phyloP scores from a whole-genome alignment of 768 basidiomycete species.

The Strobilomyces dryophilus region DNA sequence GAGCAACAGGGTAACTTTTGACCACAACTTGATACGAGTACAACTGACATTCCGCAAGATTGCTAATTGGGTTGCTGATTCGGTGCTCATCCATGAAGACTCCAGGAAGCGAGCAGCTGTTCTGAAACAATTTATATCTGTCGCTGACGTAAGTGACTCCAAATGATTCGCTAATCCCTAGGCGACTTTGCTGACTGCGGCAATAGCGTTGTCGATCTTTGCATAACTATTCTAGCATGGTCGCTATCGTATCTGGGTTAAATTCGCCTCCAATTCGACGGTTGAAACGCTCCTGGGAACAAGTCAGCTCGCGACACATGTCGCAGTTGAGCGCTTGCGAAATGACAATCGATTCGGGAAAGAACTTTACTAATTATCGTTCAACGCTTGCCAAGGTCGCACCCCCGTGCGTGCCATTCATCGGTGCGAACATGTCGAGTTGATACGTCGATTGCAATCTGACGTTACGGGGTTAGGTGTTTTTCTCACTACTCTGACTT shows the following conservation, averaged over 20 bases:
- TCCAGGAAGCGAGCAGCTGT: constrained; percentile 74
- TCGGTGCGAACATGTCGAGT: constrained; percentile 52
- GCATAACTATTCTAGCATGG: constrained; percentile 97
- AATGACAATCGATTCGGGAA: constrained; percentile 86
- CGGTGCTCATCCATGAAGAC: constrained; percentile 77
- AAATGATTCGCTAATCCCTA: not conserved
- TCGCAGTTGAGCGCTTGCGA: constrained; percentile 75
- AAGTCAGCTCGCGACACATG: constrained; percentile 72
- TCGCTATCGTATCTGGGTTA: constrained; percentile 90
- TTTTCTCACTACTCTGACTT: constrained; percentile 91
- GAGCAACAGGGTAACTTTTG: constrained; percentile 66
- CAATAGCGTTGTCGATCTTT: constrained; percentile 78
- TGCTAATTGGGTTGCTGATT: constrained; percentile 89
- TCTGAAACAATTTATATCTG: constrained; percentile 86
- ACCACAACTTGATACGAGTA: not conserved
- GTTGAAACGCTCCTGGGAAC: constrained; percentile 91
- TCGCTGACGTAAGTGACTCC: constrained; percentile 74
- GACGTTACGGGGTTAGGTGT: constrained; percentile 56
- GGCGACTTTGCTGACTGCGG: not conserved
- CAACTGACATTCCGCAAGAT: constrained; percentile 47
- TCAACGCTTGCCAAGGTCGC: constrained; percentile 75
- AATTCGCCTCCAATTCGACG: constrained; percentile 92
- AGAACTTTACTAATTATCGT: constrained; percentile 92
- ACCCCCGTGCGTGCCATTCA: constrained; percentile 95
- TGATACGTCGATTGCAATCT: not conserved